Conservation (phyloP, 495 filamentous ascomycete genomes). For the Annulohypoxylon nitens region DNA sequence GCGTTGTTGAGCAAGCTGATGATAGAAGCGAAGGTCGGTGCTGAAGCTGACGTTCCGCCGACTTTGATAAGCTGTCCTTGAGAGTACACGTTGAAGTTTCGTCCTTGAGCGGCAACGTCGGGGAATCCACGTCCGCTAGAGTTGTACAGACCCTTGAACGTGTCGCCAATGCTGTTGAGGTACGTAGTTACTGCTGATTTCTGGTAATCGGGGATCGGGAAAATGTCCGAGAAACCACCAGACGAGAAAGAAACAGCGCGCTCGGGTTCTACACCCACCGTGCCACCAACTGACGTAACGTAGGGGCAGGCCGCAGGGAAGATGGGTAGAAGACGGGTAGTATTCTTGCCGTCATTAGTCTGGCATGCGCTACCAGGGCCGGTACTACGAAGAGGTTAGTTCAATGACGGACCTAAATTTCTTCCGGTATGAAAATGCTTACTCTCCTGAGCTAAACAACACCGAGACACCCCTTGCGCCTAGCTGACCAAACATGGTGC, state of each 20-base stretch:
- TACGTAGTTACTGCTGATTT: slow-evolving; percentile 65
- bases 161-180: slow-evolving; percentile 52
- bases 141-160: slow-evolving; percentile 63
- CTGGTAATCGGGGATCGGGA: slow-evolving; percentile 70
- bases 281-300: slow-evolving; percentile 79
- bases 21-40: slow-evolving; percentile 58
- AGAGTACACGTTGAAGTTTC: slow-evolving; percentile 64
- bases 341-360: slow-evolving; percentile 76
- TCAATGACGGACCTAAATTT: not conserved
- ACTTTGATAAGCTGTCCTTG: slow-evolving; percentile 62
- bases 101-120: slow-evolving; percentile 72
- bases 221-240: slow-evolving; percentile 76
- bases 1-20: slow-evolving; percentile 70
- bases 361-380: slow-evolving; percentile 74
- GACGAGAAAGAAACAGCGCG: slow-evolving; percentile 67
- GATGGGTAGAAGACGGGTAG: slow-evolving; percentile 68
- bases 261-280: slow-evolving; percentile 69
- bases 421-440: slow-evolving; percentile 11
- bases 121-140: slow-evolving; percentile 72
- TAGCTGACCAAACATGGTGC: slow-evolving; percentile 73
- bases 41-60: slow-evolving; percentile 53
- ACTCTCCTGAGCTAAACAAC: slow-evolving; percentile 79
- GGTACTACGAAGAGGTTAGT: slow-evolving; percentile 52
- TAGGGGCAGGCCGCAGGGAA: slow-evolving; percentile 81
- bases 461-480: slow-evolving; percentile 82